Base-by-base conservation (phyloP, 2,329 filamentous ascomycete genomes). In the Pyrenochaeta sp. region DNA sequence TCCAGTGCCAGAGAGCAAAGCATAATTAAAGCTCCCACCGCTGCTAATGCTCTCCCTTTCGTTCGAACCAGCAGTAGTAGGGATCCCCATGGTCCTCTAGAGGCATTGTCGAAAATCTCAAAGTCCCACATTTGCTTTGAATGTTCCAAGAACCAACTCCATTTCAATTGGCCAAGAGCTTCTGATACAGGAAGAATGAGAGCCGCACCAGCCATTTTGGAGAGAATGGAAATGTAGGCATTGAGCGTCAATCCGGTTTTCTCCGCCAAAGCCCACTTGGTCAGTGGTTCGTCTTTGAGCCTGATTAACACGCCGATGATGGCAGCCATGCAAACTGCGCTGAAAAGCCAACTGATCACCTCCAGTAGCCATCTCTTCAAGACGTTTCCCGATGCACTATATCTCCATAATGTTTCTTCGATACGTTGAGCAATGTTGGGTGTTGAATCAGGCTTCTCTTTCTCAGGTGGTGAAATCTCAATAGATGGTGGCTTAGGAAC, bases 71-170 rank as follows among this genome's bases (percentile, higher is more conserved):
- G 22, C 0, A 67, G 39, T 0, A 66, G 14, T 0, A 65, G 7
- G 0, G 61, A 41, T 0, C 64, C 64, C 60, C 63, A 65, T 0
- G 64, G 63, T 0, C 64, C 64, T 32, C 64, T 13, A 0, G 58
- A 63, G 0, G 62, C 62, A 3, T 65, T 65, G n/a, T 71, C 67
- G 11, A 71, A 71, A 0, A 66, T 64, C 19, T 71, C 67, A 11
- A 64, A 68, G n/a, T 70, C 67, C 58, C 60, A 64, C 48, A 70
- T 63, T 6, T 55, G 45, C 14, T 65, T 67, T 0, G 63, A 61
- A 4, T 64, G 23, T 0, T 48, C 32, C 2, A 43, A 20, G 9
- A 70, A 70, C 68, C 68, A 70, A 11, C 51, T 63, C 68, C 68
- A 72, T 13, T 71, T 71, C 2, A 69, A 23, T 28, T 72, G 68